Percentiles rank a stretch among this genome's conserved stretches.
These are phyloP conservation scores for Rhododendron williamsianum DNA, from an alignment of 148 eudicot genomes.

Conservation along the genomic window DNA sequence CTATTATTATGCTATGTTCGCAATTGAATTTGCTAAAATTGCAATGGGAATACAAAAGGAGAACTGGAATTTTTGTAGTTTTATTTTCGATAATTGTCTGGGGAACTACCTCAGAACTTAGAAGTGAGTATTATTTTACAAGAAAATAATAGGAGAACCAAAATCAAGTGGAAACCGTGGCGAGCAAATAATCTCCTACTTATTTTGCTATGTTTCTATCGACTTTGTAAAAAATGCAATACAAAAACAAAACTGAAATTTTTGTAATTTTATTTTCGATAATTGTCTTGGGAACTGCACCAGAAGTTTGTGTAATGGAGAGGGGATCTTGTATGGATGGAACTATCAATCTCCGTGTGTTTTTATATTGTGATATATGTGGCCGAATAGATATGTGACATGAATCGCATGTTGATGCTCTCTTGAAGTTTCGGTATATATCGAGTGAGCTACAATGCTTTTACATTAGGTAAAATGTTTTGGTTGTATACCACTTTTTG, in stretches of 20 bases:
- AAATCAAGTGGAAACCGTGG: not conserved
- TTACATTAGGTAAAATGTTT: not conserved
- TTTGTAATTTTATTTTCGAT: not conserved
- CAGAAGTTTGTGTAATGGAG: not conserved
- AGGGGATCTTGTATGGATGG: not conserved
- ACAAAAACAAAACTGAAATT: not conserved
- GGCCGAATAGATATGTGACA: not conserved
- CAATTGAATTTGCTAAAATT: not conserved
- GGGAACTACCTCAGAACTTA: not conserved
- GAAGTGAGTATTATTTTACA: not conserved
- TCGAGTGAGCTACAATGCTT: not conserved
- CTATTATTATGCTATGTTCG: not conserved
- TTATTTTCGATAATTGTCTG: not conserved
- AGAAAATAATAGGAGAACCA: not conserved
- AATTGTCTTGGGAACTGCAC: not conserved
- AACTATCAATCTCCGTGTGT: not conserved
- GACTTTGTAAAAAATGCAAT: not conserved
- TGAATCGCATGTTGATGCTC: not conserved
- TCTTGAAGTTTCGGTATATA: not conserved
- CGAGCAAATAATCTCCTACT: not conserved
- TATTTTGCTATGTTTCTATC: not conserved
- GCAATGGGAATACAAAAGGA: not conserved
- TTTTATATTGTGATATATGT: not conserved
- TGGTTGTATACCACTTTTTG: not conserved
- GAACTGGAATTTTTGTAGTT: not conserved